phyloP scores from a whole-genome alignment of 139 green algal genomes.

The Chlorella ohadii region DNA sequence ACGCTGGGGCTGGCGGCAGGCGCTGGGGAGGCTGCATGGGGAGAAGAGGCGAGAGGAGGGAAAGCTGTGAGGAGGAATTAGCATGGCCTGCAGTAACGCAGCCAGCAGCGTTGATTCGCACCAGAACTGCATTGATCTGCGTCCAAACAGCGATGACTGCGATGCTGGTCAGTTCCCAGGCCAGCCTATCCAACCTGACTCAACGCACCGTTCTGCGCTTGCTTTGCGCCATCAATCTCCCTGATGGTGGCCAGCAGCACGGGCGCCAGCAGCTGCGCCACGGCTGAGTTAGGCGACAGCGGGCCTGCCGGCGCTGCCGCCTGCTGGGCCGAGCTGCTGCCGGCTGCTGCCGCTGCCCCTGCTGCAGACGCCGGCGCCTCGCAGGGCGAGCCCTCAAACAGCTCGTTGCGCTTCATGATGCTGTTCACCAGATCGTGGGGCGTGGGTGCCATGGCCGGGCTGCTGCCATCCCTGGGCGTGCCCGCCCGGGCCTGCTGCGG shows the following conservation, averaged over 20 bases:
- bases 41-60: background rate
- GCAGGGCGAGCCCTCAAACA: conserved; percentile 26
- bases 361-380: background rate
- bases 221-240: conserved; percentile 12
- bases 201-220: background rate
- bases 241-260: conserved; percentile 18
- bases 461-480: background rate
- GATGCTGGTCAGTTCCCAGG: too few species aligned
- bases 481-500: background rate
- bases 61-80: too few species aligned
- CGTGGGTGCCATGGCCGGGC: conserved; percentile 24
- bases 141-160: too few species aligned
- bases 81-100: too few species aligned
- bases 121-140: too few species aligned
- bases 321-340: background rate
- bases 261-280: conserved; percentile 20
- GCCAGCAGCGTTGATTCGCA: too few species aligned
- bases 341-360: background rate
- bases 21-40: background rate
- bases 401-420: conserved; percentile 26
- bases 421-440: conserved; percentile 20
- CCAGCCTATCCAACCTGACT: too few species aligned
- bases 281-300: background rate
- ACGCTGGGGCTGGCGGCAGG: background rate
- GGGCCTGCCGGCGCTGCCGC: background rate